Evolutionary conservation across 441 rosid genomes (phyloP).

Genomic region (Euphorbia celastroides): DNA sequence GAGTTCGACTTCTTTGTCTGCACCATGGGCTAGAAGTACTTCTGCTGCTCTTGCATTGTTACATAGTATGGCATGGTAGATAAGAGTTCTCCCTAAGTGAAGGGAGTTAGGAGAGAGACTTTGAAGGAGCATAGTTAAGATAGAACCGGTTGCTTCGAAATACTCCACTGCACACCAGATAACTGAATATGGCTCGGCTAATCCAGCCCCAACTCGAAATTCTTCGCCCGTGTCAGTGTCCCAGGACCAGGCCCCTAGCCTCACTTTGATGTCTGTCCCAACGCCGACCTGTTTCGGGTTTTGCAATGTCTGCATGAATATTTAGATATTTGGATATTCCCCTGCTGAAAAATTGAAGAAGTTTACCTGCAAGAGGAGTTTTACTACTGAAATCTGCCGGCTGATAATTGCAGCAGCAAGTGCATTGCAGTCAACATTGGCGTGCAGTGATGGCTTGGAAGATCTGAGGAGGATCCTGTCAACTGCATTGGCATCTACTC

Average conservation of each 20-base stretch:
- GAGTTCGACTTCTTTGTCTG: slow-evolving; percentile 47
- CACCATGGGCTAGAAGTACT: slow-evolving; percentile 57
- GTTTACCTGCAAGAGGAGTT: slow-evolving; percentile 66
- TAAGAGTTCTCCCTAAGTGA: slow-evolving; percentile 75
- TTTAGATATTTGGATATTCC: neutral
- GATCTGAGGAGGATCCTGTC: slow-evolving; percentile 74
- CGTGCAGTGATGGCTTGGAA: slow-evolving; percentile 79
- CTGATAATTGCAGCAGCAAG: slow-evolving; percentile 84
- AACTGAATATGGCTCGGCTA: slow-evolving; percentile 78
- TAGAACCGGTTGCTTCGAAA: slow-evolving; percentile 73
- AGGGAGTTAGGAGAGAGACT: slow-evolving; percentile 35
- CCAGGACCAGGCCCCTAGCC: slow-evolving; percentile 98
- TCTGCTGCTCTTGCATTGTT: slow-evolving; percentile 57
- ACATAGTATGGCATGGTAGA: slow-evolving; percentile 90
- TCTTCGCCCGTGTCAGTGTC: slow-evolving; percentile 81
- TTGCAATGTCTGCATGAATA: neutral
- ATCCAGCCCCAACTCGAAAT: slow-evolving; percentile 85
- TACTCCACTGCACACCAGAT: slow-evolving; percentile 96
- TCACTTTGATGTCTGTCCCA: slow-evolving; percentile 52
- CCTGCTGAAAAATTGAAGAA: neutral
- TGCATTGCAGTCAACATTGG: slow-evolving; percentile 79
- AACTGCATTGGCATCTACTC: slow-evolving; percentile 69
- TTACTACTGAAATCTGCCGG: slow-evolving; percentile 71
- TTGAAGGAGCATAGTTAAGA: slow-evolving; percentile 59
- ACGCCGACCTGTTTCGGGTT: slow-evolving; percentile 52